Conservation (phyloP, 1,284 basidiomycete species). For the Austroboletus novae-zelandiae region DNA sequence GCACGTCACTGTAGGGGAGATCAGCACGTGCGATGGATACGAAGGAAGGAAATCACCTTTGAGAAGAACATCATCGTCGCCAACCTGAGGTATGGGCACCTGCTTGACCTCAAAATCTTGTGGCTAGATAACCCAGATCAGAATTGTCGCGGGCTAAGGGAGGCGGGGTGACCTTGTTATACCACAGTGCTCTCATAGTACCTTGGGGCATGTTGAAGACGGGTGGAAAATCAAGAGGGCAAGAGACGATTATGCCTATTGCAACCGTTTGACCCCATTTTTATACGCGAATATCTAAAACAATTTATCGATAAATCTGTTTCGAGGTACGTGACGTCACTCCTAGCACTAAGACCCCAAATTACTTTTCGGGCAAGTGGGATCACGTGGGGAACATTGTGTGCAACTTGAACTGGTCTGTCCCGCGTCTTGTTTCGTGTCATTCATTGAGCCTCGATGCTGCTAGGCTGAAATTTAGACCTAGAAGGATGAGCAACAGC, state of each 20-base stretch:
- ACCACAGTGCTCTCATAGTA: conserved; percentile 34
- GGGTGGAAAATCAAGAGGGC: conserved; percentile 1
- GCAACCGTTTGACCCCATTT: conserved; percentile 12
- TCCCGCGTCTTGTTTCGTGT: no score
- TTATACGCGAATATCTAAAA: conserved; percentile 23
- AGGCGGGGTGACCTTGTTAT: conserved; percentile 24
- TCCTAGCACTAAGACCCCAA: neutral
- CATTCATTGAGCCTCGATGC: no score
- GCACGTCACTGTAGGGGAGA: conserved; percentile 36
- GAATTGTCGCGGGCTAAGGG: neutral
- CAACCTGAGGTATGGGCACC: conserved; percentile 54
- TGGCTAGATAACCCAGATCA: conserved; percentile 35
- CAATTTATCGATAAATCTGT: conserved; percentile 1
- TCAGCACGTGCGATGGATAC: conserved; percentile 4
- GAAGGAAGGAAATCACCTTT: conserved; percentile 41
- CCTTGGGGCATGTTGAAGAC: conserved; percentile 28
- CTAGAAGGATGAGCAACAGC: no score
- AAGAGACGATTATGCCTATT: conserved; percentile 2
- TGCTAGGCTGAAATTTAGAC: no score
- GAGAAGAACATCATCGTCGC: conserved; percentile 58
- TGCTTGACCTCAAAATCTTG: conserved; percentile 48
- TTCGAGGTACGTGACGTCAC: conserved; percentile 29
- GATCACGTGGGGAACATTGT: conserved; percentile 7
- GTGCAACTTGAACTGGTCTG: conserved; percentile 55
- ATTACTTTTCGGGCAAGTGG: conserved; percentile 8